A percentile compares a stretch with the other conserved stretches of the same genome.
Evolutionary conservation across 129 eudicot genomes (phyloP).

Genomic region (carrot (Daucus carota)): DH1_v3.0 NC_030382.2:54648501-54649000

Average conservation of each 20-base stretch:
- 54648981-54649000: constrained; percentile 86
- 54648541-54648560: constrained; percentile 83
- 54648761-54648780: constrained; percentile 98
- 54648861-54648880: background rate
- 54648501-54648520: constrained; percentile 92
- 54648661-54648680: constrained; percentile 99
- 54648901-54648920: constrained; percentile 98
- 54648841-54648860: background rate
- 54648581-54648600: constrained; percentile 86
- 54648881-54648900: constrained; percentile 16
- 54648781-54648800: constrained; percentile 49
- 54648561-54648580: constrained; percentile 99
- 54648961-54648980: constrained; percentile 98
- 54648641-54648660: constrained; percentile 87
- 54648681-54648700: constrained; percentile 88
- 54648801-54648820: background rate
- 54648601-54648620: constrained; percentile 77
- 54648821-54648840: background rate
- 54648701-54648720: constrained; percentile 67
- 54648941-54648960: constrained; percentile 99
- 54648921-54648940: constrained; percentile 86
- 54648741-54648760: constrained; percentile 94
- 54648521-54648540: constrained; percentile 88
- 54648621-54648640: constrained; percentile 98
- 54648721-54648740: constrained; percentile 70